phyloP scores from a whole-genome alignment of 192 early-diverging fungal species.

The Backusella australiensis region DNA sequence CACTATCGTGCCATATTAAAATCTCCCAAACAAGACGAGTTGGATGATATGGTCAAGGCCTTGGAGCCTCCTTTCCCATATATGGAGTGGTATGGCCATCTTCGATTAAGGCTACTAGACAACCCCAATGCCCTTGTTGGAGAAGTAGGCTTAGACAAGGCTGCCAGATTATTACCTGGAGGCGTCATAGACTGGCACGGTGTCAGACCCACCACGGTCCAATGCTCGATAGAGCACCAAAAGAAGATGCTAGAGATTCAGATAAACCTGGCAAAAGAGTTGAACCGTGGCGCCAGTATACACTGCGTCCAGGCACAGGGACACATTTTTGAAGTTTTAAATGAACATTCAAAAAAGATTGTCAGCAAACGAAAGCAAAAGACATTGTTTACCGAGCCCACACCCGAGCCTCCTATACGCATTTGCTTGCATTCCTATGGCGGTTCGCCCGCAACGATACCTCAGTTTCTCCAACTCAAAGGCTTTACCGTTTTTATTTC shows the following conservation, averaged over 20 bases:
- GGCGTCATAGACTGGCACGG: constrained; percentile 34
- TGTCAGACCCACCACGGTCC: constrained; percentile 24
- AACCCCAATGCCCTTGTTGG: constrained; percentile 31
- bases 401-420: constrained; percentile 45
- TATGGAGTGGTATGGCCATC: constrained; percentile 16
- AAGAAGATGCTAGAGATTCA: constrained; percentile 59
- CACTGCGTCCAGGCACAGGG: constrained; percentile 83
- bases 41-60: constrained; percentile 10
- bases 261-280: constrained; percentile 64
- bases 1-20: constrained; percentile 23
- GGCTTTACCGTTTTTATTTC: constrained; percentile 64
- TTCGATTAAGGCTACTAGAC: constrained; percentile 10
- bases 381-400: constrained; percentile 26
- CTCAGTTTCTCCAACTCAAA: constrained; percentile 23
- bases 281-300: constrained; percentile 62
- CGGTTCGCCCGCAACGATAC: constrained; percentile 49
- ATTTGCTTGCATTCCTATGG: constrained; percentile 88
- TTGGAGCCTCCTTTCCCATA: constrained; percentile 21
- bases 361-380: constrained; percentile 31
- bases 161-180: constrained; percentile 31
- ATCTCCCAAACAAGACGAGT: constrained; percentile 5
- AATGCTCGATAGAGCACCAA: constrained; percentile 28
- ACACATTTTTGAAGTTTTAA: constrained; percentile 30
- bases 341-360: not conserved
- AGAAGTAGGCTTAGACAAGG: constrained; percentile 34